Evolutionary conservation across 208 protist species (phyloP).

Genomic region (Leishmania aethiopica): DNA sequence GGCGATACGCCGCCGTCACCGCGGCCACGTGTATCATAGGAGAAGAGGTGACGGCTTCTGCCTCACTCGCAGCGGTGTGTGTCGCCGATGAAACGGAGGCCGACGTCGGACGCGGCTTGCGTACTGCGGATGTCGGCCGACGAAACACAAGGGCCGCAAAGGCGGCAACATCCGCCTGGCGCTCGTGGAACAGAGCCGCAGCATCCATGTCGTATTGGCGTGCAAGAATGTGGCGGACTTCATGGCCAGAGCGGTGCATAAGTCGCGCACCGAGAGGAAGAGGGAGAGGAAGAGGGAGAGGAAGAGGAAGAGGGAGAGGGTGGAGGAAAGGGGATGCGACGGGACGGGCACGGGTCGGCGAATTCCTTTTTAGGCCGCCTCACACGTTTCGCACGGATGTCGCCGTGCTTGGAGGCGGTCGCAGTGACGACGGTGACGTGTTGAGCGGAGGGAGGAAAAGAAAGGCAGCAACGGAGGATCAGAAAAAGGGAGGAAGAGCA

Average conservation of each 20-base stretch:
- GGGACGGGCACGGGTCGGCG: not conserved
- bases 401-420: not conserved
- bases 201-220: constrained; percentile 7
- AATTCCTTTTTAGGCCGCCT: not conserved
- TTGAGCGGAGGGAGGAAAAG: not conserved
- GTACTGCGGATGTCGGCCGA: not conserved
- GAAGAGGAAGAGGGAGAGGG: not conserved
- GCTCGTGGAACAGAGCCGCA: constrained; percentile 15
- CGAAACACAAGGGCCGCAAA: constrained; percentile 12
- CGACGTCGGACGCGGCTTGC: not conserved
- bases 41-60: not conserved
- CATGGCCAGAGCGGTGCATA: not conserved
- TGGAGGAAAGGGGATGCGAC: not conserved
- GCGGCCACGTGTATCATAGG: not conserved
- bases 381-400: not conserved
- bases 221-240: not conserved
- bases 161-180: constrained; percentile 17
- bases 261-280: not conserved
- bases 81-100: not conserved
- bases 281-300: not conserved
- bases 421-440: not conserved
- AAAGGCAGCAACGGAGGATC: not conserved
- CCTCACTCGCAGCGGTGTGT: not conserved
- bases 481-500: not conserved
- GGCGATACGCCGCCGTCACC: constrained; percentile 44